These are phyloP conservation scores for Colletotrichum musae DNA, from an alignment of 2,329 filamentous ascomycete genomes.

Conservation along the genomic window DNA sequence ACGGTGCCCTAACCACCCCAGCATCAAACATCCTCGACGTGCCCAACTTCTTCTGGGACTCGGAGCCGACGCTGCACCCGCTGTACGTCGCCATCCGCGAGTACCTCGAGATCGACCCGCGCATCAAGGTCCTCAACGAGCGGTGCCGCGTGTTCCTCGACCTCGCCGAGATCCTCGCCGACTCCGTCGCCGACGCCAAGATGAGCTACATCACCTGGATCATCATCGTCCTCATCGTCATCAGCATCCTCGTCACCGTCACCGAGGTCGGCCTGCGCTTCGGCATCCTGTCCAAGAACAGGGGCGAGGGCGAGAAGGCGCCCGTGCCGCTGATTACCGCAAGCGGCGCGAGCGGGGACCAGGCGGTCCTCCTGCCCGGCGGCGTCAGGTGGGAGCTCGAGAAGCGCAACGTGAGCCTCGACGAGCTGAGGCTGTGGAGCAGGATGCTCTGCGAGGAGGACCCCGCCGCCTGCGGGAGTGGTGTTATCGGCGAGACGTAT, in stretches of 20 bases:
- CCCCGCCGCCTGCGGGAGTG: constrained; percentile 38
- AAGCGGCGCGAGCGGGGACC: neutral
- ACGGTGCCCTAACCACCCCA: constrained; percentile 51
- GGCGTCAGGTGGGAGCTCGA: constrained; percentile 40
- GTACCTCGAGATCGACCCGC: constrained; percentile 96
- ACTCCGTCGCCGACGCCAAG: constrained; percentile 92
- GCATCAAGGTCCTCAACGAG: constrained; percentile 97
- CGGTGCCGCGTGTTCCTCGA: constrained; percentile 97
- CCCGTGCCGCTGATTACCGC: constrained; percentile 26
- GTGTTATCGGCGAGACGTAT: constrained; percentile 39
- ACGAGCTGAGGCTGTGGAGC: constrained; percentile 45
- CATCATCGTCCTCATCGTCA: constrained; percentile 91
- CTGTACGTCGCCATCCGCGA: constrained; percentile 95
- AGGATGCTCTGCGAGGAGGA: constrained; percentile 44
- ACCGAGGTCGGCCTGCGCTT: constrained; percentile 92
- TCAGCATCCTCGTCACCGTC: constrained; percentile 92
- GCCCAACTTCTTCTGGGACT: constrained; percentile 98
- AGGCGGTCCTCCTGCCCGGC: constrained; percentile 8
- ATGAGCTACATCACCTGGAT: constrained; percentile 99
- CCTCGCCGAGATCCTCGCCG: constrained; percentile 92
- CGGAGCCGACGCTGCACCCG: constrained; percentile 93
- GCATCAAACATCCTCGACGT: constrained; percentile 96
- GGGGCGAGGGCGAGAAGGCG: constrained; percentile 28
- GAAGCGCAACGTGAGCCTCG: constrained; percentile 39
- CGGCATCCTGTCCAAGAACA: constrained; percentile 72